A percentile compares a stretch with the other conserved stretches of the same genome.
Evolutionary conservation across 2,329 filamentous ascomycete species (phyloP).

Genomic region (Pestalotiopsis sp.): DNA sequence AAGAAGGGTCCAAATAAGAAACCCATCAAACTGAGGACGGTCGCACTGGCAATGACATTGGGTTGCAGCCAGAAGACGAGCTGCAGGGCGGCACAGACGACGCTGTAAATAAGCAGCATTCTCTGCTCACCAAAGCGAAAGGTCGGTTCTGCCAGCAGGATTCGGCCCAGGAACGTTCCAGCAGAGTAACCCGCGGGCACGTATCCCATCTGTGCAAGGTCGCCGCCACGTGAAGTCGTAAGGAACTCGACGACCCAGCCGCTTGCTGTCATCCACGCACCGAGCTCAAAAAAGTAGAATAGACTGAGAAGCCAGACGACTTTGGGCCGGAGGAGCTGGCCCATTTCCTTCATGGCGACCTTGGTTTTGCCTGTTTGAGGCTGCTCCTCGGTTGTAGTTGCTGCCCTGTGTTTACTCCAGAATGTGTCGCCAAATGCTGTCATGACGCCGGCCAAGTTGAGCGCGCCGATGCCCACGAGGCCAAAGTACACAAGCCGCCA

Average conservation of each 20-base stretch:
- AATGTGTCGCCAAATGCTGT: slow-evolving; percentile 54
- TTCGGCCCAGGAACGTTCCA: slow-evolving; percentile 57
- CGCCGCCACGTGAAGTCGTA: slow-evolving; percentile 59
- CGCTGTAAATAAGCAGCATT: slow-evolving; percentile 59
- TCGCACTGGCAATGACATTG: slow-evolving; percentile 58
- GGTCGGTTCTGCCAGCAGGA: slow-evolving; percentile 61
- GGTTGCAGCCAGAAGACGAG: slow-evolving; percentile 67
- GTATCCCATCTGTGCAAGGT: slow-evolving; percentile 62
- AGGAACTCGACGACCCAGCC: slow-evolving; percentile 71
- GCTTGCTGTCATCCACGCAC: slow-evolving; percentile 55
- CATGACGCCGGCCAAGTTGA: slow-evolving; percentile 51
- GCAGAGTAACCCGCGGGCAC: slow-evolving; percentile 64
- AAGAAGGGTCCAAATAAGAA: slow-evolving; percentile 60
- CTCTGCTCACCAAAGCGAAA: slow-evolving; percentile 59
- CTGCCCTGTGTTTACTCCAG: slow-evolving; percentile 24
- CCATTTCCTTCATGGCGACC: slow-evolving; percentile 45
- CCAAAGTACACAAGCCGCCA: slow-evolving; percentile 63
- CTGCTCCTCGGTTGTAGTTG: background rate
- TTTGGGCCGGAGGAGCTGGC: slow-evolving; percentile 44
- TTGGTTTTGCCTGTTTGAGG: slow-evolving; percentile 22
- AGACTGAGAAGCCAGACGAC: slow-evolving; percentile 61
- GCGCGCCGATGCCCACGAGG: slow-evolving; percentile 52
- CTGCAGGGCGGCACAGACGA: slow-evolving; percentile 56
- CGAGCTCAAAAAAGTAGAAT: slow-evolving; percentile 68
- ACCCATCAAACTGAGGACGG: slow-evolving; percentile 53